phyloP scores from a whole-genome alignment of 257 asterid genomes.

The Solanum rostratum region DNA sequence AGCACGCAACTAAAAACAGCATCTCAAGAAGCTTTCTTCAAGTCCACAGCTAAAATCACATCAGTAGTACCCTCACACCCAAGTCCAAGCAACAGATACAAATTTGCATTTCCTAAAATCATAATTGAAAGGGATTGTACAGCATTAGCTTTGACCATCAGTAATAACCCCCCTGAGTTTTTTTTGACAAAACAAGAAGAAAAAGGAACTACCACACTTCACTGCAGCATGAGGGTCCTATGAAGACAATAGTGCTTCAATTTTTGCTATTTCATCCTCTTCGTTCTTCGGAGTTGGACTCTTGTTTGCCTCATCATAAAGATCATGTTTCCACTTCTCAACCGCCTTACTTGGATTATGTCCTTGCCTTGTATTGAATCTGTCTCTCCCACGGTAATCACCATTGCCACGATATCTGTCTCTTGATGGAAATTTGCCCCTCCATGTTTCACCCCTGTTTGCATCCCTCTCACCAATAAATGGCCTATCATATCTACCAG shows the following conservation, averaged over 20 bases:
- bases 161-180: neutral
- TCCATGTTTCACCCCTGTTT: conserved; percentile 28
- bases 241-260: conserved; percentile 68
- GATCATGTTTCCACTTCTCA: conserved; percentile 95
- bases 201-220: neutral
- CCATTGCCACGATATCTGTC: conserved; percentile 17
- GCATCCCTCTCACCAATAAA: conserved; percentile 33
- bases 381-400: conserved; percentile 38
- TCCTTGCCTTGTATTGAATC: conserved; percentile 32
- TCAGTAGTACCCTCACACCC: neutral
- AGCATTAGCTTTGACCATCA: neutral
- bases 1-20: neutral
- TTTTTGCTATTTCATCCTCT: conserved; percentile 75
- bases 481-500: conserved; percentile 34
- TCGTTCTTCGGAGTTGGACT: conserved; percentile 79
- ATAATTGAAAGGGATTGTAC: neutral
- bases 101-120: neutral
- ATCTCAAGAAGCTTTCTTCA: neutral
- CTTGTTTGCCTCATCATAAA: conserved; percentile 53
- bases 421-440: conserved; percentile 40
- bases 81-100: neutral
- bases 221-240: conserved; percentile 4
- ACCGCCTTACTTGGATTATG: conserved; percentile 34
- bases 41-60: neutral
- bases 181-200: neutral